A percentile compares a stretch with the other conserved stretches of the same genome.
These are phyloP conservation scores for Trichoderma polysporum DNA, from an alignment of 2,329 filamentous ascomycete genomes.

Conservation along the genomic window DNA sequence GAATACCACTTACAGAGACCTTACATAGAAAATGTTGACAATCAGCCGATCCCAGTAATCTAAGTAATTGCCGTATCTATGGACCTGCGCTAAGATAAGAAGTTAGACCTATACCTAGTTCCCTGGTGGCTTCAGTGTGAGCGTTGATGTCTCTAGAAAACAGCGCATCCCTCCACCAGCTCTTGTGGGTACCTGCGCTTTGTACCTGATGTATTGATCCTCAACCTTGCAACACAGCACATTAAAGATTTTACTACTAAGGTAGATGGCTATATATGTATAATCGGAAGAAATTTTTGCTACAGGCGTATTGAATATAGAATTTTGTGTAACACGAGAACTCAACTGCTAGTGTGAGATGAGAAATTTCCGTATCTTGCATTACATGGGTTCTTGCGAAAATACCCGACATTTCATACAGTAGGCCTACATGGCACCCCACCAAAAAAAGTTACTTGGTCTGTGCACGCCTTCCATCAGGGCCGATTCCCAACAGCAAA, in stretches of 20 bases:
- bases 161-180: not conserved
- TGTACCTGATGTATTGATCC: not conserved
- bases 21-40: not conserved
- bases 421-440: slow-evolving; percentile 22
- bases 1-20: not conserved
- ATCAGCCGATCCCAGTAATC: slow-evolving; percentile 7
- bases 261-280: not conserved
- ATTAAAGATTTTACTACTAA: not conserved
- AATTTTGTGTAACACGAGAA: not conserved
- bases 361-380: not conserved
- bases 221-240: not conserved
- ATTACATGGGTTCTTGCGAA: not conserved
- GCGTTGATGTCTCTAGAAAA: not conserved
- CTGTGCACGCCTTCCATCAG: slow-evolving; percentile 31
- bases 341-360: not conserved
- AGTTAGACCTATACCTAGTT: not conserved
- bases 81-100: slow-evolving; percentile 8
- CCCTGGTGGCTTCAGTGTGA: not conserved
- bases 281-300: not conserved
- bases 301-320: not conserved
- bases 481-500: slow-evolving; percentile 37
- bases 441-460: slow-evolving; percentile 32
- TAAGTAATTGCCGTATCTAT: not conserved
- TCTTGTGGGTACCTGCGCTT: not conserved
- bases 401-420: too few species aligned